Base-by-base conservation (phyloP, 805 yeast species). In the Lipomyces spencermartinsiae region DNA sequence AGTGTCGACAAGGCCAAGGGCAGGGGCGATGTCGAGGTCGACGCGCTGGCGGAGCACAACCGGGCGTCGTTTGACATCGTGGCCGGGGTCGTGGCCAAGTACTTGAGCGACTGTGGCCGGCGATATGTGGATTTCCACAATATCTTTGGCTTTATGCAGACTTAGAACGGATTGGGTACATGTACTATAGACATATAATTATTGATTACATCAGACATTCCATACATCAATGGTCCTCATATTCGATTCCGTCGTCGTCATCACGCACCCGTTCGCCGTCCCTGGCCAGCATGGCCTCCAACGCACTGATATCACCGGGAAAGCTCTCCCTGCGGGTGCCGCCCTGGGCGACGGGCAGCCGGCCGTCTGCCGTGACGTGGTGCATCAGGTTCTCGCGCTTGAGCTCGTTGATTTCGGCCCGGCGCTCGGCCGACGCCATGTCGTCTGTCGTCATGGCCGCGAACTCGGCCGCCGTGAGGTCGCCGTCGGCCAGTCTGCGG, bases 71-170 rank as follows among this genome's bases (percentile, higher is more conserved):
- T 93, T 74, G 84, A 78, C 19, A 73, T 79, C 5, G 85, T 86
- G 70, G 82, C 84, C 59, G 80, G 82, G 10, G 89, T 92, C 1
- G 90, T 90, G 0, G 85, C 87, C 71, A 88, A 87, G 78, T 94
- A 93, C 74, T 79, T 94, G 72, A 82, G 83, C 62, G 90, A 90
- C 70, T 90, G 94, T 79, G 98, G 97, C 4, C 88, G 97, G 73
- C 84, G 97, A 61, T 93, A 87, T 78, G 98, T 93, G 61, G 91
- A 92, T 76, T 88, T 94, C 91, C 87, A 88, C 8, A 80, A 86
- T 29, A 88, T 93, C n/a, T 93, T 93, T 49, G 72, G 65, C 16
- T 69, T 69, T 58, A 61, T 67, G 60, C 35, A 39, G 35, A 16
- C 29, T 29, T 25, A 53, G 33, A n/a, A n/a, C n/a, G n/a, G n/a